phyloP scores from a whole-genome alignment of 2,329 filamentous ascomycete genomes.

The Boeremia exigua region DNA sequence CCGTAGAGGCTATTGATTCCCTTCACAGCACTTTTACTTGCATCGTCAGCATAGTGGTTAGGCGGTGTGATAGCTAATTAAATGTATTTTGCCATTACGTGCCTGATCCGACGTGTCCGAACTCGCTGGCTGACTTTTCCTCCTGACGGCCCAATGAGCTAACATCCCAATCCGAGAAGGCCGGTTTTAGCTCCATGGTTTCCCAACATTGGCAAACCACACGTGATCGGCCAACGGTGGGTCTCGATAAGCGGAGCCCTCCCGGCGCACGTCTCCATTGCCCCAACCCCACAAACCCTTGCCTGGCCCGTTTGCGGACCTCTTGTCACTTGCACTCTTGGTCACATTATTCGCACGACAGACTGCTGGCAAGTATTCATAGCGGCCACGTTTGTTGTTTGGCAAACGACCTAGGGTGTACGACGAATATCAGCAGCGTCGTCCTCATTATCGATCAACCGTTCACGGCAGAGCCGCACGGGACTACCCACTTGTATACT shows the following conservation, averaged over 20 bases:
- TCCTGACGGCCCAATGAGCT: background rate
- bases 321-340: background rate
- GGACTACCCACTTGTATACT: background rate
- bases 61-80: background rate
- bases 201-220: background rate
- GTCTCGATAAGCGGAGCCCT: background rate
- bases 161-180: no score
- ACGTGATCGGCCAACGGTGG: background rate
- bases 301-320: background rate
- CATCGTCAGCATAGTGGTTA: conserved; percentile 12
- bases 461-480: background rate
- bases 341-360: conserved; percentile 12
- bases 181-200: no score
- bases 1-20: conserved; percentile 26
- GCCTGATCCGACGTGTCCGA: background rate
- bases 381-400: background rate
- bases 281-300: conserved; percentile 22
- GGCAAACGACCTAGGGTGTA: background rate
- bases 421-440: background rate
- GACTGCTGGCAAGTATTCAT: background rate
- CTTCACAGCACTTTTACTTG: conserved; percentile 19
- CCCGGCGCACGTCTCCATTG: conserved; percentile 3
- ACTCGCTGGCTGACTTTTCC: background rate
- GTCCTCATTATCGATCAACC: background rate
- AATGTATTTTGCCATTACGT: background rate